Evolutionary conservation across 2,329 filamentous ascomycete genomes (phyloP).

Genomic region (Ramularia endophylla): DNA sequence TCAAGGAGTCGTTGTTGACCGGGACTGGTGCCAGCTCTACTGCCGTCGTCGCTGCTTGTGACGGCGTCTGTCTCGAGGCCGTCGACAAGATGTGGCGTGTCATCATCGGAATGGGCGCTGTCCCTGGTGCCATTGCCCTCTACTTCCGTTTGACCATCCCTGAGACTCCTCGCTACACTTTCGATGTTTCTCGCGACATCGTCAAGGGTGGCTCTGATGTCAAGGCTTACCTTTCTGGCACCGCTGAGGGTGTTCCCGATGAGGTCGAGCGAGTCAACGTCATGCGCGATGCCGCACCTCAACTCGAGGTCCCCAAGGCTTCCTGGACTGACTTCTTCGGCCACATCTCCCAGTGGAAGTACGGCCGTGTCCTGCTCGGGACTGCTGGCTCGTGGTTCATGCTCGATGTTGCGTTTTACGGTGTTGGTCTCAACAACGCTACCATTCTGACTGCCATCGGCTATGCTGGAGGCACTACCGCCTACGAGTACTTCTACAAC

Average conservation of each 20-base stretch:
- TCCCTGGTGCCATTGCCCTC: constrained; percentile 73
- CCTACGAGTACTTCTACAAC: constrained; percentile 67
- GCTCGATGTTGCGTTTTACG: constrained; percentile 56
- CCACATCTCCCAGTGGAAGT: constrained; percentile 66
- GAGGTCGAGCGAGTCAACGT: constrained; percentile 58
- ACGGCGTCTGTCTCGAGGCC: constrained; percentile 58
- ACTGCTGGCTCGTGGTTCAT: constrained; percentile 82
- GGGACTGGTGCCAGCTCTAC: constrained; percentile 40
- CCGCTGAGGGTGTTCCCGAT: constrained; percentile 58
- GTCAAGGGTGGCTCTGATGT: constrained; percentile 68
- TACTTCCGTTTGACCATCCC: constrained; percentile 85
- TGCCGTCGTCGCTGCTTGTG: constrained; percentile 48
- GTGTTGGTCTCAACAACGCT: constrained; percentile 68
- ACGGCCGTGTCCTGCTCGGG: constrained; percentile 67
- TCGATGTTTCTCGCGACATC: constrained; percentile 70
- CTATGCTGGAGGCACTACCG: constrained; percentile 56
- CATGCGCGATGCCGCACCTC: constrained; percentile 47
- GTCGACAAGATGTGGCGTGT: constrained; percentile 86
- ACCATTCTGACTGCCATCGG: constrained; percentile 67
- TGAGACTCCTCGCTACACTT: constrained; percentile 83
- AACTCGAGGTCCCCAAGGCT: constrained; percentile 62
- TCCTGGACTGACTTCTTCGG: constrained; percentile 64
- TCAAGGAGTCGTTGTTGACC: constrained; percentile 31
- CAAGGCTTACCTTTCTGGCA: constrained; percentile 66
- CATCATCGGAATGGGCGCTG: constrained; percentile 73